phyloP scores from a whole-genome alignment of 306 rosid genomes.

The Pyrus bretschneideri region DNA sequence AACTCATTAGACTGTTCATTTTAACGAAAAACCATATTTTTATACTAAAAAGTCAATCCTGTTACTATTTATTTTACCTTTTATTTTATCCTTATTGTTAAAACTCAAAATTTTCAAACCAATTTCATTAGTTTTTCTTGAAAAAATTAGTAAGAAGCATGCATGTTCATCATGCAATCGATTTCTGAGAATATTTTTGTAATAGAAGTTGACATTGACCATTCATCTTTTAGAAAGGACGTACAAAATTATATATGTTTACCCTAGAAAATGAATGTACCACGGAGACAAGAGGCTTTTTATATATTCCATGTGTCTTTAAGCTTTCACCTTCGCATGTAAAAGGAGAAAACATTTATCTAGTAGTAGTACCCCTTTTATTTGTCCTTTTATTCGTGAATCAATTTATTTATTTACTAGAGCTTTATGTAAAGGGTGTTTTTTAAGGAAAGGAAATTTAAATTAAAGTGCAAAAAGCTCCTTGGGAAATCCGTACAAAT shows the following conservation, averaged over 20 bases:
- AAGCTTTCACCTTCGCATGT: not conserved
- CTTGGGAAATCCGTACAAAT: no score
- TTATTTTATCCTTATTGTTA: no score
- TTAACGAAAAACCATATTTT: no score
- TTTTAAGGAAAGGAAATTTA: not conserved
- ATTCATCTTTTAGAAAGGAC: not conserved
- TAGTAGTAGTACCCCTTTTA: not conserved
- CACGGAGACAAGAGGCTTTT: not conserved
- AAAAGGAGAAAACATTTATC: not conserved
- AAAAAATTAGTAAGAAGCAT: no score
- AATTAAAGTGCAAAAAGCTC: not conserved
- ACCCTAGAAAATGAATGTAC: not conserved
- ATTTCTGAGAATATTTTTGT: not conserved
- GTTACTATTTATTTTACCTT: rapidly evolving
- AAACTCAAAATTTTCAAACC: no score
- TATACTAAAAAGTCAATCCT: no score
- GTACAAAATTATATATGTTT: not conserved
- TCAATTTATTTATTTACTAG: not conserved
- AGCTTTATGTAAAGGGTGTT: not conserved
- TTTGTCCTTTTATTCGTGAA: not conserved
- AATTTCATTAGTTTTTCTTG: no score
- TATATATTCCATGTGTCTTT: not conserved
- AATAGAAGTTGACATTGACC: not conserved
- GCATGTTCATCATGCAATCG: not conserved
- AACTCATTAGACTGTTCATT: no score